phyloP scores from a whole-genome alignment of 2,329 filamentous ascomycete genomes.

The Botrytis pseudocinerea region DNA sequence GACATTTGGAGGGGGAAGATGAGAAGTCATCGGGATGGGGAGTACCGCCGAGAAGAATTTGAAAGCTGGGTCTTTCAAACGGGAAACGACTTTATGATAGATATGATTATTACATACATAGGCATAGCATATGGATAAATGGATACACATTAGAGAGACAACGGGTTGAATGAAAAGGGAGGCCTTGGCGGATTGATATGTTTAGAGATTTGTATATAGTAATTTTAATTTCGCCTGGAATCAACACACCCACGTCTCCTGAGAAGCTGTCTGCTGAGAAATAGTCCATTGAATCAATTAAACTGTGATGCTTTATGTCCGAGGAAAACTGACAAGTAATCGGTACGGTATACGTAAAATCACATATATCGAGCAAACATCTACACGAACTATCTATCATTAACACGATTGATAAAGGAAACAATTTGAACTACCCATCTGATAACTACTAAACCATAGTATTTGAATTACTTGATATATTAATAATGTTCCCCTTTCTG shows the following conservation, averaged over 20 bases:
- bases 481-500: no score
- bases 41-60: neutral
- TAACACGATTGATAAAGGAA: no score
- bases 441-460: no score
- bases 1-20: neutral
- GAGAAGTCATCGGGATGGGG: neutral
- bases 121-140: neutral
- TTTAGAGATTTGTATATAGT: slow-evolving; percentile 12
- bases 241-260: neutral
- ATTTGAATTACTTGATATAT: no score
- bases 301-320: neutral
- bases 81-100: neutral
- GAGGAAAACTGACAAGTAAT: no score
- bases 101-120: neutral
- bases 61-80: neutral
- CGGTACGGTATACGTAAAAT: neutral
- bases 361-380: no score
- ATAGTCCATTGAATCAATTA: neutral
- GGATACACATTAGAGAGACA: neutral
- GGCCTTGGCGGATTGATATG: neutral
- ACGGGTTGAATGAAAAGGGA: neutral
- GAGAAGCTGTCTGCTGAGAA: neutral
- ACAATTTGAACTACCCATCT: no score
- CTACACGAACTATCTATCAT: no score
- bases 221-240: neutral